Evolutionary conservation across 495 filamentous ascomycete genomes (phyloP).

Genomic region (Daldinia loculata): DNA sequence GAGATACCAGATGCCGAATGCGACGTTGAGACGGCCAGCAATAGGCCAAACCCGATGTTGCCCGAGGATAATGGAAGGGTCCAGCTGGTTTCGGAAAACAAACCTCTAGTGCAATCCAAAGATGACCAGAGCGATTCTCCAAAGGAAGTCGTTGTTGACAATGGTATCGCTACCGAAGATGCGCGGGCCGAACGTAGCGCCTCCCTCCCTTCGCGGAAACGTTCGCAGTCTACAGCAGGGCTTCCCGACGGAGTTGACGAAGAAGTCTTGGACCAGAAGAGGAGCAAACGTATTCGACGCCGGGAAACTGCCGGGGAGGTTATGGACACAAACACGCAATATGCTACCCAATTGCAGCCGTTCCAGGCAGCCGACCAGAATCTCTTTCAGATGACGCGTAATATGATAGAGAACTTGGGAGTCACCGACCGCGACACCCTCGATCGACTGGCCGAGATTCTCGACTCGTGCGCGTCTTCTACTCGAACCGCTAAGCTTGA

Average conservation of each 20-base stretch:
- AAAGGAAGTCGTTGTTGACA: constrained; percentile 33
- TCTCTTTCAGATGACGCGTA: constrained; percentile 73
- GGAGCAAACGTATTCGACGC: constrained; percentile 84
- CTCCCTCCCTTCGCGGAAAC: constrained; percentile 60
- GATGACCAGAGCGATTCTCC: constrained; percentile 38
- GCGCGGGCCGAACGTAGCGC: constrained; percentile 44
- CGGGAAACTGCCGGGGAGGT: constrained; percentile 78
- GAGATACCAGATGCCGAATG: constrained; percentile 46
- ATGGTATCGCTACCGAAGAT: constrained; percentile 35
- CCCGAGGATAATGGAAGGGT: constrained; percentile 15
- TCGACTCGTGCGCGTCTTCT: constrained; percentile 58
- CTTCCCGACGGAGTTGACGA: constrained; percentile 63
- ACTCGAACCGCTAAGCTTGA: constrained; percentile 54
- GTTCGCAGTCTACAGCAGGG: constrained; percentile 71
- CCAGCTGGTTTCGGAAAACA: constrained; percentile 12
- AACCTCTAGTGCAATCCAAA: constrained; percentile 24
- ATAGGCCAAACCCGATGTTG: constrained; percentile 36
- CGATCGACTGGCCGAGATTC: constrained; percentile 62
- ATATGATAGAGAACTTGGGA: constrained; percentile 72
- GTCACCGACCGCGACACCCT: constrained; percentile 62
- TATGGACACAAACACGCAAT: constrained; percentile 73
- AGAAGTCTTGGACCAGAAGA: constrained; percentile 69
- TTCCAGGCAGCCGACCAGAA: constrained; percentile 77
- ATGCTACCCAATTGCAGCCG: constrained; percentile 73
- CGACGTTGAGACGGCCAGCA: constrained; percentile 52